These are phyloP conservation scores for Verticillium nonalfalfae DNA, from an alignment of 2,329 filamentous ascomycete species.

Conservation along the genomic window DNA sequence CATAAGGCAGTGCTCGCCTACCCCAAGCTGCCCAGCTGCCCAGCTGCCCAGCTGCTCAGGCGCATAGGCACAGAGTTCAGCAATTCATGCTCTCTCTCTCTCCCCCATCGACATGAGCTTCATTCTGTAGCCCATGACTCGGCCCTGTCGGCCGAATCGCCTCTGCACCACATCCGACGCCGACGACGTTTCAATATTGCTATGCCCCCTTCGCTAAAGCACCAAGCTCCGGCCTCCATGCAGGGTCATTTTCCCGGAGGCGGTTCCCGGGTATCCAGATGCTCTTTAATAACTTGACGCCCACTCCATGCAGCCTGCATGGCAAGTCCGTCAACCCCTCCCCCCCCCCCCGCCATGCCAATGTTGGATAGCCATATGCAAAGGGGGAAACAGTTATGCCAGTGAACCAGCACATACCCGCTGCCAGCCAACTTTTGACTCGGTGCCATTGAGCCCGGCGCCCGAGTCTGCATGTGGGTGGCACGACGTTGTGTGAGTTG, in stretches of 20 bases:
- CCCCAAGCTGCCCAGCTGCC: too few species aligned
- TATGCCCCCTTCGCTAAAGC: not conserved
- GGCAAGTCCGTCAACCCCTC: not conserved
- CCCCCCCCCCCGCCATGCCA: not conserved
- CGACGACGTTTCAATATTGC: not conserved
- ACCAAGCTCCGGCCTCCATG: slow-evolving; percentile 1
- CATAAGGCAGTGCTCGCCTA: not conserved
- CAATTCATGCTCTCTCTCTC: not conserved
- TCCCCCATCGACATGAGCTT: not conserved
- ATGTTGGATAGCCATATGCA: not conserved
- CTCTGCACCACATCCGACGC: not conserved
- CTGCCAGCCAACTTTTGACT: not conserved
- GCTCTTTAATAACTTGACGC: not conserved
- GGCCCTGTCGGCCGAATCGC: not conserved
- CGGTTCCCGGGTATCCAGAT: slow-evolving; percentile 2
- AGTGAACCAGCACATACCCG: not conserved
- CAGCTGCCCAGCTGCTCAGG: not conserved
- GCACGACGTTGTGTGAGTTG: not conserved
- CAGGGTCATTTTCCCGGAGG: slow-evolving; percentile 2
- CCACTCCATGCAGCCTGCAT: not conserved
- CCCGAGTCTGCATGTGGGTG: not conserved
- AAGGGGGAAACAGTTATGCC: not conserved
- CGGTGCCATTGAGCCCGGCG: not conserved
- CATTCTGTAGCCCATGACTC: not conserved
- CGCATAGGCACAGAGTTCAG: not conserved